A percentile compares a stretch with the other conserved stretches of the same genome.
Evolutionary conservation across 2,329 filamentous ascomycete species (phyloP).

Genomic region (Diaporthe aspalathi): DNA sequence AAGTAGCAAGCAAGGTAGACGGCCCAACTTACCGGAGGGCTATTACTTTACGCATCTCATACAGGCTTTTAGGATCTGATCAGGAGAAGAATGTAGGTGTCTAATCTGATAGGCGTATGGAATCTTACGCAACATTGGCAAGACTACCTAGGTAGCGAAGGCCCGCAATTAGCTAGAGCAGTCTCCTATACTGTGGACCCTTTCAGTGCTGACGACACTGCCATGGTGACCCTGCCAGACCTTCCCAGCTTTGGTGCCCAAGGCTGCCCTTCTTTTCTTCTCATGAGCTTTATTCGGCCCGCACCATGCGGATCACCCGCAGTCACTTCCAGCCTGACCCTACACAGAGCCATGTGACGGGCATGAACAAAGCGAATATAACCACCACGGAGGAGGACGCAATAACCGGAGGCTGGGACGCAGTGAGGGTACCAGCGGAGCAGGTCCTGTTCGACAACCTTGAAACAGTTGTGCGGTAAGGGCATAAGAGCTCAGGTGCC

Average conservation of each 20-base stretch:
- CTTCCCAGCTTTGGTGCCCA: not conserved
- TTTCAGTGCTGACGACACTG: slow-evolving; percentile 1
- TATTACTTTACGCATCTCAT: too few relatives aligned
- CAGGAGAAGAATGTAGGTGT: not conserved
- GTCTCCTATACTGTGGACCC: too few relatives aligned
- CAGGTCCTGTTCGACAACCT: slow-evolving; percentile 44
- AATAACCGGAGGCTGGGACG: slow-evolving; percentile 44
- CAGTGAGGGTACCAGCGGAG: slow-evolving; percentile 42
- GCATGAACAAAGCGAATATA: slow-evolving; percentile 43
- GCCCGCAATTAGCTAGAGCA: too few relatives aligned
- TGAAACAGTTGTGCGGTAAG: slow-evolving; percentile 44
- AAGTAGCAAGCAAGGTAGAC: not conserved
- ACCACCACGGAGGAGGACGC: slow-evolving; percentile 40
- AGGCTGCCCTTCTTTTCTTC: not conserved
- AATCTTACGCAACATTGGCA: too few relatives aligned
- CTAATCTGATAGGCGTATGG: not conserved
- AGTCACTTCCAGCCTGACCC: not conserved
- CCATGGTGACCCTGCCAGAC: not conserved
- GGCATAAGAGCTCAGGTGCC: not conserved
- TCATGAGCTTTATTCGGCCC: not conserved
- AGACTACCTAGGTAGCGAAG: too few relatives aligned
- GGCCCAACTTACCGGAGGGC: too few relatives aligned
- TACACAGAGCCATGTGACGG: slow-evolving; percentile 42
- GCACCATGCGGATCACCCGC: slow-evolving; percentile 8
- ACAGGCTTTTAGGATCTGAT: too few relatives aligned